Evolutionary conservation across 345 rosid species (phyloP), one percentile per base, ranked within the genome.

Genomic region (Lepidium aucheri): DNA sequence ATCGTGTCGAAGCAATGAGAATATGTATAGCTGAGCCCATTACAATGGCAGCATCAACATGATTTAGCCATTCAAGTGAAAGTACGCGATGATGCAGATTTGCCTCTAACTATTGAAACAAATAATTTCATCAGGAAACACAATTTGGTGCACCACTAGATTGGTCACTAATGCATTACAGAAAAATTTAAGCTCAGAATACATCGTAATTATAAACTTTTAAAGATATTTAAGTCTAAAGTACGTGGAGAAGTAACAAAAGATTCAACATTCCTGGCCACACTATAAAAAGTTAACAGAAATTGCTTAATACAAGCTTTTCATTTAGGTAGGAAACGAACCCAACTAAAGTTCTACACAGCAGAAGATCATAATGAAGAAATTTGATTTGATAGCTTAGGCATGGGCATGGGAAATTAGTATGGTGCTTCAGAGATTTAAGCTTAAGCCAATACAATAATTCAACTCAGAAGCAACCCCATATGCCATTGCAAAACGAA

Each of bases 21-120:
- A 86, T 55, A 69, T 90, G 95, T 68, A 77, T 82, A 67, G 92
- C 86, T 42, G 99, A 94, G 67, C 99, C 97, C 73, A 84, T 56
- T 13, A 65, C 79, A 33, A 43, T 60, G 69, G 72, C 69, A 77
- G 90, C 73, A 73, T 94, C 99, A 52, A 84, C 88, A 75, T 82
- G 84, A 72, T 85, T 83, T 58, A 70, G 77, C 99, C 99, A 94
- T 68, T 94, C 91, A 11, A 78, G 65, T 35, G 91, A 86, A 80
- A 86, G 74, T 38, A 91, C 96, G 66, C 82, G 94, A 60, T 39
- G 85, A 51, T 78, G 89, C 77, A 90, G 56, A 77, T 82, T 88
- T 74, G 89, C 83, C 79, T 86, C 97, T 61, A 94, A 77, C 99
- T 94, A 69, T 43, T 70, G 30, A 26, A 58, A 22, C 60, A 56